phyloP scores from a whole-genome alignment of 108 stramenopile species.

The Schizochytrium sp. region DNA sequence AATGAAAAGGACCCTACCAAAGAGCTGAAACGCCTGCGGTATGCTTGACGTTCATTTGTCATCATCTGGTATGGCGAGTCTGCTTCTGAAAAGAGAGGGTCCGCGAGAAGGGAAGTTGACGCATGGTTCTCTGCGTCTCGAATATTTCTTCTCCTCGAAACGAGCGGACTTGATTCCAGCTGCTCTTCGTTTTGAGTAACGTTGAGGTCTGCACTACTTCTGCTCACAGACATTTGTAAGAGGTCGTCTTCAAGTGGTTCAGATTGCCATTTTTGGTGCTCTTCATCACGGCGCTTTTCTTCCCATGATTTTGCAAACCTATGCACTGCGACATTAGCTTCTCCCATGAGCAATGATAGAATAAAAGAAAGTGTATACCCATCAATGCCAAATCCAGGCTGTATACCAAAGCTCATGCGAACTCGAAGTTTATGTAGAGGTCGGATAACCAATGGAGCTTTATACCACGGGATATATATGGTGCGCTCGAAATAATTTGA shows the following conservation, averaged over 20 bases:
- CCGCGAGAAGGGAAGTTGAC: too few relatives aligned
- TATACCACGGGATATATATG: neutral
- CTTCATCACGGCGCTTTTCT: neutral
- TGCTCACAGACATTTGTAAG: too few relatives aligned
- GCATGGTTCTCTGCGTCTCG: too few relatives aligned
- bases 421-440: neutral
- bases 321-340: neutral
- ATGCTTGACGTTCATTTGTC: neutral
- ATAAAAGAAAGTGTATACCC: neutral
- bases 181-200: too few relatives aligned
- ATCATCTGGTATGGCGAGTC: neutral
- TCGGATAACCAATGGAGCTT: neutral
- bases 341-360: neutral
- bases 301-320: neutral
- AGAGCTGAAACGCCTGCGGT: neutral
- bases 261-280: too few relatives aligned
- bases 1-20: too few relatives aligned
- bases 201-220: too few relatives aligned
- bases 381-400: constrained; percentile 11
- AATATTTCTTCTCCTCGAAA: too few relatives aligned
- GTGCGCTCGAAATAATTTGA: neutral
- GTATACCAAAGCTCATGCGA: neutral
- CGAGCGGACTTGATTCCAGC: too few relatives aligned
- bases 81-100: neutral
- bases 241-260: too few relatives aligned